Percentiles rank a stretch among this genome's conserved stretches.
phyloP scores from a whole-genome alignment of 2,329 filamentous ascomycete species.

The Acrodontium crateriforme region DNA sequence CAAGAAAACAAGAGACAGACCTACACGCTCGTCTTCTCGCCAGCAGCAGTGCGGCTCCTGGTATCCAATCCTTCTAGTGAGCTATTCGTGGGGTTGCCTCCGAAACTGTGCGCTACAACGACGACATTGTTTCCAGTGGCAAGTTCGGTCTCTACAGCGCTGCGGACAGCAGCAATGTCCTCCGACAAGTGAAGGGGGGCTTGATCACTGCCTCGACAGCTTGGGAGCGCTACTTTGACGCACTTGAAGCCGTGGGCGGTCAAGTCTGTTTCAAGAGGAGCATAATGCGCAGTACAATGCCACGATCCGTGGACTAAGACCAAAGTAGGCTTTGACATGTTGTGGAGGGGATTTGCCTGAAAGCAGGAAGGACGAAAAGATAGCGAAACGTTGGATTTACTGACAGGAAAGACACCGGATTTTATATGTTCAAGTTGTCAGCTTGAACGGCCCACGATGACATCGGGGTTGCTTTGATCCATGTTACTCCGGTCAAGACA shows the following conservation, averaged over 20 bases:
- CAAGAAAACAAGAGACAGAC: no score
- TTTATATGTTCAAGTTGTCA: no score
- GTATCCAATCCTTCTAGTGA: conserved; percentile 9
- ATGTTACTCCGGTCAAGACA: no score
- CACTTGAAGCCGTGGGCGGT: conserved; percentile 9
- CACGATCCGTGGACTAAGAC: conserved; percentile 16
- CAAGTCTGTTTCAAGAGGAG: conserved; percentile 5
- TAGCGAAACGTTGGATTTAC: no score
- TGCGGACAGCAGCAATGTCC: conserved; percentile 8
- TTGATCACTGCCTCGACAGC: conserved; percentile 6
- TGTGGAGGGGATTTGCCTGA: no score
- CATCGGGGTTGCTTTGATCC: no score
- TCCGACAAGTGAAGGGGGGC: conserved; percentile 4
- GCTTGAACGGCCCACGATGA: no score
- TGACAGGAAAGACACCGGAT: no score
- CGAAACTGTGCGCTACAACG: conserved; percentile 18
- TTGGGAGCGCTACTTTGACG: conserved; percentile 9
- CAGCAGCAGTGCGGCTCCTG: conserved; percentile 1
- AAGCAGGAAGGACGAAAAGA: no score
- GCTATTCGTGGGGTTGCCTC: conserved; percentile 12
- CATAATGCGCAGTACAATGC: conserved; percentile 11
- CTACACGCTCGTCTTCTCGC: conserved; percentile 6
- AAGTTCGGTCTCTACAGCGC: conserved; percentile 7
- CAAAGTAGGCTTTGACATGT: conserved; percentile 10
- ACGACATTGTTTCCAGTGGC: conserved; percentile 13